Conservation (phyloP, 2,329 filamentous ascomycete genomes). For the Colletotrichum ledebouriae region DNA sequence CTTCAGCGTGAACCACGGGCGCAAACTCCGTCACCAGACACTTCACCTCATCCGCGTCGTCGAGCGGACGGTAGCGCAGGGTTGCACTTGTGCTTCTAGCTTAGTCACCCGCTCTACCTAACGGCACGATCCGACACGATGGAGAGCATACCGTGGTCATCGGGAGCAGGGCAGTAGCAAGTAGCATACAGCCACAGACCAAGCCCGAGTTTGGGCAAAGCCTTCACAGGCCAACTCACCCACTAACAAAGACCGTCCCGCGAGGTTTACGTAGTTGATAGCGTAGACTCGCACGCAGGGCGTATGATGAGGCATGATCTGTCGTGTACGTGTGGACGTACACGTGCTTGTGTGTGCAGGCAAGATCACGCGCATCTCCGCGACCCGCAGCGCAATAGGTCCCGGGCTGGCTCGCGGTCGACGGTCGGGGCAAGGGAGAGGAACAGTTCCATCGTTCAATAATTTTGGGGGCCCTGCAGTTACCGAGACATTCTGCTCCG, state of each 20-base stretch:
- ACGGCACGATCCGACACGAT: slow-evolving; percentile 25
- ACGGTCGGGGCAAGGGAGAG: slow-evolving; percentile 1
- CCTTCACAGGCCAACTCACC: too few relatives aligned
- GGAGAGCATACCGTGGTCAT: slow-evolving; percentile 12
- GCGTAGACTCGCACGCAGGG: too few relatives aligned
- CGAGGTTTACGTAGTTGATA: too few relatives aligned
- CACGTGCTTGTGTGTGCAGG: too few relatives aligned
- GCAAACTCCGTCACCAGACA: neutral
- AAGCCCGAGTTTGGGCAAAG: slow-evolving; percentile 5
- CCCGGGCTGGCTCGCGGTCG: too few relatives aligned
- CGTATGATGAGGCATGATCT: too few relatives aligned
- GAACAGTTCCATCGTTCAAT: slow-evolving; percentile 6
- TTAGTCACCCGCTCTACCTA: slow-evolving; percentile 29
- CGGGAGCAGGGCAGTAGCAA: slow-evolving; percentile 7
- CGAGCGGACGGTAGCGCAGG: neutral
- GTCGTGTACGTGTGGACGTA: too few relatives aligned
- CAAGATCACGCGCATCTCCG: slow-evolving; percentile 7
- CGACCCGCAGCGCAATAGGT: neutral
- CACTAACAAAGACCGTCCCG: too few relatives aligned
- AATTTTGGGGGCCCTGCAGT: neutral
- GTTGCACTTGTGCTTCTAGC: neutral
- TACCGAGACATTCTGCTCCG: slow-evolving; percentile 18
- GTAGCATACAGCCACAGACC: slow-evolving; percentile 8
- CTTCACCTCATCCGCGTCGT: neutral
- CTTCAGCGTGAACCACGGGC: too few relatives aligned